Evolutionary conservation across 139 green algal species (phyloP), one percentile per base, ranked within the genome.

Genomic region (Dunaliella primolecta): DNA sequence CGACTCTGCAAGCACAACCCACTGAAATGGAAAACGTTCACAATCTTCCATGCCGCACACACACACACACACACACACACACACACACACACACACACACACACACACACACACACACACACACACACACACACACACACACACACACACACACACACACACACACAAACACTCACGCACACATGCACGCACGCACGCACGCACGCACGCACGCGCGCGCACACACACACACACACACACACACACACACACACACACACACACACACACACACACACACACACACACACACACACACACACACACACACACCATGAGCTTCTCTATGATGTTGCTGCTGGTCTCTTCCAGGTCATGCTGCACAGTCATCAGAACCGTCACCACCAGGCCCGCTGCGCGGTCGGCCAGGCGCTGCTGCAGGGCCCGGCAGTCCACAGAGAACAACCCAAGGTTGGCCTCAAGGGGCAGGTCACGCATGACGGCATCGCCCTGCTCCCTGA

Each of bases 381-480:
- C 33, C 29, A 38, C 78, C 36, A 84, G 55, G 46, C 64, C 15
- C 56, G 78, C 57, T 27, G 64, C 81, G 21, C 82, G 55, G 2
- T 82, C 82, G 21, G 35, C 36, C 33, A 86, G 83, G 2, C 83
- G 33, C 35, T 36, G 78, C 78, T 80, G 76, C 34, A 87, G 35
- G 2, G 84, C 36, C 2, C 36, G 33, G 81, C 87, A 90, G 76
- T 88, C 81, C 1, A 90, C 74, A 2, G 72, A 81, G 35, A 86
- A 81, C 75, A 90, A 57, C 31, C 87, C 87, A 38, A 87, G 75
- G 37, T 84, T 78, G 2, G 76, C 83, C 76, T 88, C 84, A 35
- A 80, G 80, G 70, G 87, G 87, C 75, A 90, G 70, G 30, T 79
- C 23, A 7, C 72, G 29, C 32, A 70, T 80, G 46, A 90, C 86